Conservation (phyloP, 169 alveolate species). For the Babesia sp. region DNA sequence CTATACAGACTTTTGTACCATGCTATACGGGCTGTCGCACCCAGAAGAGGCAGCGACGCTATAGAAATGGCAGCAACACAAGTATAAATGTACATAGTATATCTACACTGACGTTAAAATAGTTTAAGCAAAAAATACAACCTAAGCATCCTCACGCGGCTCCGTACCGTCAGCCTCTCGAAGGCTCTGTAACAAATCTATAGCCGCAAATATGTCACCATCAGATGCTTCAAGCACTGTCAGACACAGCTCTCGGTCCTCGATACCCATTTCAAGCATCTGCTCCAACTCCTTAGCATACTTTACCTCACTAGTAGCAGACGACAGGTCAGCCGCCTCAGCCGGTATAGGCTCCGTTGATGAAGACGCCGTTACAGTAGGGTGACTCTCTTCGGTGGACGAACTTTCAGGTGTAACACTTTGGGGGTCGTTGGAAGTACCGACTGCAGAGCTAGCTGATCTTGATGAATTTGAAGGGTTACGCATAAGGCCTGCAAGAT, state of each 20-base stretch:
- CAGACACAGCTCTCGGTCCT: conserved; percentile 77
- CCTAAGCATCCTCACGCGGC: background rate
- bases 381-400: background rate
- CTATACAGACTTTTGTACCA: conserved; percentile 73
- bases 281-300: conserved; percentile 71
- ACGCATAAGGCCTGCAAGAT: background rate
- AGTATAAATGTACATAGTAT: conserved; percentile 2
- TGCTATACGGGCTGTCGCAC: conserved; percentile 69
- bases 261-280: conserved; percentile 79
- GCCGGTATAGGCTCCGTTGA: background rate
- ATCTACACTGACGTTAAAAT: background rate
- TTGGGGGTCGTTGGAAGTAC: background rate
- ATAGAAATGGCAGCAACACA: background rate
- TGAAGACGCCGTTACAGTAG: background rate
- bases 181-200: conserved; percentile 71
- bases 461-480: background rate
- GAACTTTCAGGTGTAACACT: conserved; percentile 8
- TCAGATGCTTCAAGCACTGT: conserved; percentile 79
- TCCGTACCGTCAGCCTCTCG: conserved; percentile 62
- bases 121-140: background rate
- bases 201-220: conserved; percentile 80
- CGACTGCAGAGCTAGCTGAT: background rate
- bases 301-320: background rate
- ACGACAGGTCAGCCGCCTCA: background rate
- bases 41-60: conserved; percentile 16